phyloP scores from a whole-genome alignment of 495 filamentous ascomycete species.

The Aspergillus carlsbadensis region DNA sequence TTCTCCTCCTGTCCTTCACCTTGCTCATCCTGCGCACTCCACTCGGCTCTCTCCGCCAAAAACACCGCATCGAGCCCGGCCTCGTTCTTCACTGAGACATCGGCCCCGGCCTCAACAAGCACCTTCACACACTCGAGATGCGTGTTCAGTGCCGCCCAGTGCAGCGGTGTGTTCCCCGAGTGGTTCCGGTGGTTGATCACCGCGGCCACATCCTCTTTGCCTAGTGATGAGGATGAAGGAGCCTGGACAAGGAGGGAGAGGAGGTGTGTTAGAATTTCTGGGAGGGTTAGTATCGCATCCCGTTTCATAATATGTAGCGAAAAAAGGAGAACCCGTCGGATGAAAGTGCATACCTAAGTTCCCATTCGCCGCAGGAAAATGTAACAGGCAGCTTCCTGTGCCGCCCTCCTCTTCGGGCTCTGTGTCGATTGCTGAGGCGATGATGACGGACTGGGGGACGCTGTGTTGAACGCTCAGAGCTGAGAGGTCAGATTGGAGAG shows the following conservation, averaged over 20 bases:
- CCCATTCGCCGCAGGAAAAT: conserved; percentile 90
- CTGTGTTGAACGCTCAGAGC: conserved; percentile 55
- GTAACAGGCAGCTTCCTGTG: conserved; percentile 56
- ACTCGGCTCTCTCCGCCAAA: conserved; percentile 69
- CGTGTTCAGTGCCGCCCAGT: conserved; percentile 90
- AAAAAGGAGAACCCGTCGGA: neutral
- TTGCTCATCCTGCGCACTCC: conserved; percentile 26
- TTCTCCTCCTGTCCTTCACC: conserved; percentile 1
- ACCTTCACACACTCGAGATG: conserved; percentile 76
- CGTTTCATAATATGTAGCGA: neutral
- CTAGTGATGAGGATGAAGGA: neutral
- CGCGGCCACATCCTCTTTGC: conserved; percentile 2
- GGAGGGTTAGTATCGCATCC: conserved; percentile 20
- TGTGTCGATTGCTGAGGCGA: conserved; percentile 66
- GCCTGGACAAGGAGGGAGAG: conserved; percentile 41
- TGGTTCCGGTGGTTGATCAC: conserved; percentile 70
- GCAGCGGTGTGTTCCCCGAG: conserved; percentile 83
- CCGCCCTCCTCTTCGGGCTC: conserved; percentile 63
- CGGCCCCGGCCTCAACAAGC: conserved; percentile 70
- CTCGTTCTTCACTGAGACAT: conserved; percentile 70
- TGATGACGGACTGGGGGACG: conserved; percentile 51
- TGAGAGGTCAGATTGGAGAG: conserved; percentile 61
- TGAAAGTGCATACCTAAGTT: conserved; percentile 75
- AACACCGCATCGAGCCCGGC: conserved; percentile 84
- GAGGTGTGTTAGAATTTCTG: conserved; percentile 51